Percentiles rank a stretch among this genome's conserved stretches.
Conservation (phyloP, 805 yeast species). For the Ogataea thermomethanolica region DNA sequence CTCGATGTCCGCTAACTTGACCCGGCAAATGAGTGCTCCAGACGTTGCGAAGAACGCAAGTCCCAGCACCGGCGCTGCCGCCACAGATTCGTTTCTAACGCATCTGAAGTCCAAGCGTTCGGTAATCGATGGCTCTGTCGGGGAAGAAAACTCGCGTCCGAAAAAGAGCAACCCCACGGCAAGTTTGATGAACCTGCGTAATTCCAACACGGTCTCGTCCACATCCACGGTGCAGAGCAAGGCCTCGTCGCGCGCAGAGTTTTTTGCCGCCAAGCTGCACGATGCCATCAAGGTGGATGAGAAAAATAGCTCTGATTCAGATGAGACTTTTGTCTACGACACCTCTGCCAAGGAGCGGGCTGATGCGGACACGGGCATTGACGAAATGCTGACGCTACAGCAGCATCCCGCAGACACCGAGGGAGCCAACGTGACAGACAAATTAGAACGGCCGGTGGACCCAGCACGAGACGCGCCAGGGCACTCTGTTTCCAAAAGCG, state of each 20-base stretch:
- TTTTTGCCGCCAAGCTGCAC: constrained; percentile 92
- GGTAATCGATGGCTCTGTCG: constrained; percentile 13
- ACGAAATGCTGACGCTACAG: constrained; percentile 11
- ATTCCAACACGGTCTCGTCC: constrained; percentile 26
- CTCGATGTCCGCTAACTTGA: neutral
- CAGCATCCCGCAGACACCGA: constrained; percentile 2
- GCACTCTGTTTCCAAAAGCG: constrained; percentile 2
- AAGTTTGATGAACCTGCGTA: constrained; percentile 28
- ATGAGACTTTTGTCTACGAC: constrained; percentile 96
- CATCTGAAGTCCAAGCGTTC: constrained; percentile 25
- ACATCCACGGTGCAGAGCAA: constrained; percentile 38
- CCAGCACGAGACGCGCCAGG: neutral
- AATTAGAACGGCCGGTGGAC: neutral
- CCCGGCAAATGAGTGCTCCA: constrained; percentile 9
- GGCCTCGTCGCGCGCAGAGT: constrained; percentile 75
- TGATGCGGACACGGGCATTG: constrained; percentile 26
- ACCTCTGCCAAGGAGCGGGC: constrained; percentile 28
- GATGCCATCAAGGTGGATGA: constrained; percentile 90
- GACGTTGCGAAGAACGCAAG: constrained; percentile 3
- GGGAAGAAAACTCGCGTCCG: constrained; percentile 8
- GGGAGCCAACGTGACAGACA: neutral
- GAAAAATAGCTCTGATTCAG: constrained; percentile 67
- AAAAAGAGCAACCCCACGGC: constrained; percentile 21
- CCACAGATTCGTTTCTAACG: constrained; percentile 18
- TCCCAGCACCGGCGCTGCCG: neutral